A percentile compares a stretch with the other conserved stretches of the same genome.
Conservation (phyloP, 2,329 filamentous ascomycete species). For the Epichloe sp. region DNA sequence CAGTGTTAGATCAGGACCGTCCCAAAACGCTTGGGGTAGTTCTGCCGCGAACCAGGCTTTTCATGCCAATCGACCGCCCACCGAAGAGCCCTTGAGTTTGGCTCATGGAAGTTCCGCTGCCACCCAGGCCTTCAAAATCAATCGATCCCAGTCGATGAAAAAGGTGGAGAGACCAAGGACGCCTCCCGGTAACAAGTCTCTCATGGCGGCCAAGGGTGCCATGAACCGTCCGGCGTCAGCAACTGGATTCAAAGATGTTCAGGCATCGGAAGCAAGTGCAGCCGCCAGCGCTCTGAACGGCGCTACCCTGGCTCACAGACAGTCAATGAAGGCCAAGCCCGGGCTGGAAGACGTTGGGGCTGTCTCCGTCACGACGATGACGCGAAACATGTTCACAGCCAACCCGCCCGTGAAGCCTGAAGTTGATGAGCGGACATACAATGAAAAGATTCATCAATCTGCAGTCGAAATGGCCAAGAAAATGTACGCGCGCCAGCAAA, state of each 20-base stretch:
- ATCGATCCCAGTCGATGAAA: constrained; percentile 17
- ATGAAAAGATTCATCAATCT: constrained; percentile 64
- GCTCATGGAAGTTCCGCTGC: constrained; percentile 17
- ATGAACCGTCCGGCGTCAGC: constrained; percentile 26
- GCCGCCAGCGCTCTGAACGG: constrained; percentile 60
- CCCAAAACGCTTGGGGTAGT: constrained; percentile 38
- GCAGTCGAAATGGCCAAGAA: constrained; percentile 81
- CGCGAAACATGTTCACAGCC: constrained; percentile 65
- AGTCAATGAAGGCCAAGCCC: constrained; percentile 30
- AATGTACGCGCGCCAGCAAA: constrained; percentile 65
- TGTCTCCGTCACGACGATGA: constrained; percentile 52
- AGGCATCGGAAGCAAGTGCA: constrained; percentile 22
- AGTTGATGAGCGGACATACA: constrained; percentile 57
- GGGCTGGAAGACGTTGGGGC: constrained; percentile 50
- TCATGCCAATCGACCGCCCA: constrained; percentile 19
- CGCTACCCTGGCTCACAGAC: constrained; percentile 52
- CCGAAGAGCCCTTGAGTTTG: constrained; percentile 9
- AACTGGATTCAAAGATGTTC: constrained; percentile 5
- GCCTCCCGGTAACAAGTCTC: constrained; percentile 45
- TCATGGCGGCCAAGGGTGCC: constrained; percentile 67
- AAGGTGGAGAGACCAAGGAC: constrained; percentile 10
- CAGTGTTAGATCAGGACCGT: constrained; percentile 7
- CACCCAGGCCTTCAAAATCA: constrained; percentile 25
- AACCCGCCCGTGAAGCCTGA: constrained; percentile 60
- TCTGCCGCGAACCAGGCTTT: constrained; percentile 61